These are phyloP conservation scores for Ilex aquifolium DNA, from an alignment of 257 asterid genomes.

Conservation along the genomic window DNA sequence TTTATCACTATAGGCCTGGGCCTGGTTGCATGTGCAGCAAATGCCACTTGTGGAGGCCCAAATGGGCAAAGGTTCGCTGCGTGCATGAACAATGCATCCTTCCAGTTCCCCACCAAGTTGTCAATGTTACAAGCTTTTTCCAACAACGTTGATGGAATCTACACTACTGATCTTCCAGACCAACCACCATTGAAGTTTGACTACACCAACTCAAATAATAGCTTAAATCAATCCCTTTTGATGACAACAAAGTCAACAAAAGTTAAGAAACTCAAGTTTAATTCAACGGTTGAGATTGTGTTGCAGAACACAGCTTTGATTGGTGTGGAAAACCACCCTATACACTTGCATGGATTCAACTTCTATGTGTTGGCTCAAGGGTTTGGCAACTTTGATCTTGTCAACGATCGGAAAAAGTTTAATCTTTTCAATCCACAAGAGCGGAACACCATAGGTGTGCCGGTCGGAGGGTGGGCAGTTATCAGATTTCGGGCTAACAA, in stretches of 20 bases:
- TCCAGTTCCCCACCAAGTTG: constrained; percentile 2
- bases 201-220: constrained; percentile 3
- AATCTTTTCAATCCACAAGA: constrained; percentile 1
- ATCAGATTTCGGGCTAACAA: neutral
- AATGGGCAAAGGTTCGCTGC: neutral
- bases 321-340: constrained; percentile 5
- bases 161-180: constrained; percentile 7
- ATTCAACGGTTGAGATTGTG: constrained; percentile 15
- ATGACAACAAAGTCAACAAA: constrained; percentile 11
- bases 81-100: constrained; percentile 9
- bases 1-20: constrained; percentile 8
- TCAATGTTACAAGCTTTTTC: constrained; percentile 8
- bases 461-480: constrained; percentile 3
- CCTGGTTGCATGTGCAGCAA: neutral
- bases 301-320: constrained; percentile 11
- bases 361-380: constrained; percentile 14
- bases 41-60: constrained; percentile 2
- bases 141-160: constrained; percentile 7
- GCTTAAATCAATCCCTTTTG: neutral
- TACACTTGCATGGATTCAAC: constrained; percentile 16
- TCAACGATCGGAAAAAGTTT: neutral
- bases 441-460: neutral
- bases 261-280: constrained; percentile 4
- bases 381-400: constrained; percentile 12
- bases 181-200: constrained; percentile 8